Base-by-base conservation (phyloP, 208 protist genomes). In the Leishmania martiniquensis region DNA sequence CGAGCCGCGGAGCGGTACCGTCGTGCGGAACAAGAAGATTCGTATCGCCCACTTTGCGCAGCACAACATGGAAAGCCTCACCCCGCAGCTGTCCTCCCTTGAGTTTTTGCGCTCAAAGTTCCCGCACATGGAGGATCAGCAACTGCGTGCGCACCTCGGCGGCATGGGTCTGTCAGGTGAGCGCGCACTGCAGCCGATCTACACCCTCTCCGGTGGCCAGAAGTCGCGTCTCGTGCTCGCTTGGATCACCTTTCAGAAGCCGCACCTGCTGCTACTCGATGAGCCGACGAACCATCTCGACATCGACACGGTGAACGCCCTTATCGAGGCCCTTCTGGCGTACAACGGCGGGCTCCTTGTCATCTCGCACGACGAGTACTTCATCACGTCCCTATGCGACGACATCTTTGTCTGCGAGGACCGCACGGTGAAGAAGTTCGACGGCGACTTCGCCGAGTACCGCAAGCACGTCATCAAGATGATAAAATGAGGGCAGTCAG, bases 201-300 rank as follows among this genome's bases (percentile, higher is more conserved):
- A 97, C 85, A 98, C 94, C 13, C 93, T 98, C 71, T 98, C 94
- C 71, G 98, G 97, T 54, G 98, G 98, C 32, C 97, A 99, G 88
- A 98, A 98, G 81, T 95, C 95, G 52, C 92, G 98, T 37, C 87
- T 99, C 17, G 92, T 93, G 49, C 90, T 99, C n/a, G 93, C 98
- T 12, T 91, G 89, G 83, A 97, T 99, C 63, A 98, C 97, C 2
- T 98, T 97, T 66, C 88, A 84, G 39, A 90, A 91, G 37, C 98
- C 99, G 25, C 94, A 99, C 81, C 79, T 99, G 59, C 87, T 99
- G 51, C 68, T 99, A 34, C 89, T 99, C 39, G 98, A 99, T 90
- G 98, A 99, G 92, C 97, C 97, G 32, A 98, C 96, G 1, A 99
- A 99, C 85, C 98, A 99, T 81, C 78, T 99, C 32, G 97, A 98